phyloP scores from a whole-genome alignment of 768 basidiomycete species.

The Pseudohyphozyma bogoriensis region DNA sequence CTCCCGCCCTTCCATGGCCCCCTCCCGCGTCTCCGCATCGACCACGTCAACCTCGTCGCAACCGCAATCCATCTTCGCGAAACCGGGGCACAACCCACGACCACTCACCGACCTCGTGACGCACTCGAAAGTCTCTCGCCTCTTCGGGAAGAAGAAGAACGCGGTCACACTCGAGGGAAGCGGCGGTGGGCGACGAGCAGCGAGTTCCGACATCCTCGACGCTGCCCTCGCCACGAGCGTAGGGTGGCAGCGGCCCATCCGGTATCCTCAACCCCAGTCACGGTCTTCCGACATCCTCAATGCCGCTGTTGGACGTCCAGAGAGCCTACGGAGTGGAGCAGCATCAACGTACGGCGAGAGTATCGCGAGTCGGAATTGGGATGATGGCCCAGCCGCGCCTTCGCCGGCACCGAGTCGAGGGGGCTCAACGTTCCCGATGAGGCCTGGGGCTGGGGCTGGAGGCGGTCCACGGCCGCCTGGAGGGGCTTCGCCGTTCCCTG shows the following conservation, averaged over 20 bases:
- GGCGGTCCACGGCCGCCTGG: too few species aligned
- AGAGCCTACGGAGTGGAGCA: too few species aligned
- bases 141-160: not conserved
- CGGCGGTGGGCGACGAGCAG: not conserved
- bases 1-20: not conserved
- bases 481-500: too few species aligned
- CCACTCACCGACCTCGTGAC: not conserved
- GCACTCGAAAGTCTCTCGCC: not conserved
- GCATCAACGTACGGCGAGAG: not conserved
- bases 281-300: not conserved
- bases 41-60: not conserved
- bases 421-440: not conserved
- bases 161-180: not conserved
- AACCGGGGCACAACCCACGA: not conserved
- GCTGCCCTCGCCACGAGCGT: not conserved
- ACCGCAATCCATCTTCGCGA: not conserved
- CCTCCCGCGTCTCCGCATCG: not conserved
- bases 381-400: not conserved
- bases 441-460: not conserved
- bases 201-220: not conserved
- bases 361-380: not conserved
- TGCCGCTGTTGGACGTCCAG: too few species aligned
- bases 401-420: not conserved
- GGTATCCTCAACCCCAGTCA: not conserved
- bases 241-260: too few species aligned